Conservation (phyloP, 805 yeast genomes). For the Saccharomycopsis guyanensis region DNA sequence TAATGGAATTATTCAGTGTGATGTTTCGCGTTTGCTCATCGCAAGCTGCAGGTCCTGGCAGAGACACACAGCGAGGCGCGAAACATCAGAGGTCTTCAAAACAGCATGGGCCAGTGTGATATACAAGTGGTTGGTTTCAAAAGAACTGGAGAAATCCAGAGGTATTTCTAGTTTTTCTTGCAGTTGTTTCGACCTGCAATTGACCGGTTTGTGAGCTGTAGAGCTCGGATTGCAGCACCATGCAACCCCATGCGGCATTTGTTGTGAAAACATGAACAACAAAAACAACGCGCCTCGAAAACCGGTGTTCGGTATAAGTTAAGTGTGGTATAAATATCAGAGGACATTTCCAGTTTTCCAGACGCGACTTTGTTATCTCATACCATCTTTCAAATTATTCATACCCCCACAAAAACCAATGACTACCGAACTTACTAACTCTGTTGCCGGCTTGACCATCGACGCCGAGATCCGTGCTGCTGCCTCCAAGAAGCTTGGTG, state of each 20-base stretch:
- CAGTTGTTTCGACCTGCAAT: neutral
- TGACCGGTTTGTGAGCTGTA: neutral
- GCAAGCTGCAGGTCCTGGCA: neutral
- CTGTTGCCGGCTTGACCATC: constrained; percentile 11
- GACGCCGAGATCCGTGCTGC: constrained; percentile 16
- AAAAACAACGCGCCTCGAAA: neutral
- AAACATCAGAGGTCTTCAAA: neutral
- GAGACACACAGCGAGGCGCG: neutral
- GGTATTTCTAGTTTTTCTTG: neutral
- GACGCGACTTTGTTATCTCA: neutral
- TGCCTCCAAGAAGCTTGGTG: constrained; percentile 18
- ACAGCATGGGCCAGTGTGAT: neutral
- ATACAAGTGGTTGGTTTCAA: neutral
- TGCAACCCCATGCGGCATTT: neutral
- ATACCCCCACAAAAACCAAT: constrained; percentile 2
- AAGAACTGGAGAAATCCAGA: neutral
- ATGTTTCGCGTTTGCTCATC: neutral
- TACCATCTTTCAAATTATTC: neutral
- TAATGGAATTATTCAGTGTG: neutral
- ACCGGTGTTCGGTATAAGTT: neutral
- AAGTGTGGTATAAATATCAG: neutral
- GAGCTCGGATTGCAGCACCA: neutral
- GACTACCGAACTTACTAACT: constrained; percentile 10
- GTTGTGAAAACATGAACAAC: neutral
- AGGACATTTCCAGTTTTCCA: neutral